A percentile compares a stretch with the other conserved stretches of the same genome.
phyloP scores from a whole-genome alignment of 306 rosid species.

The Fragaria ananassa region DNA sequence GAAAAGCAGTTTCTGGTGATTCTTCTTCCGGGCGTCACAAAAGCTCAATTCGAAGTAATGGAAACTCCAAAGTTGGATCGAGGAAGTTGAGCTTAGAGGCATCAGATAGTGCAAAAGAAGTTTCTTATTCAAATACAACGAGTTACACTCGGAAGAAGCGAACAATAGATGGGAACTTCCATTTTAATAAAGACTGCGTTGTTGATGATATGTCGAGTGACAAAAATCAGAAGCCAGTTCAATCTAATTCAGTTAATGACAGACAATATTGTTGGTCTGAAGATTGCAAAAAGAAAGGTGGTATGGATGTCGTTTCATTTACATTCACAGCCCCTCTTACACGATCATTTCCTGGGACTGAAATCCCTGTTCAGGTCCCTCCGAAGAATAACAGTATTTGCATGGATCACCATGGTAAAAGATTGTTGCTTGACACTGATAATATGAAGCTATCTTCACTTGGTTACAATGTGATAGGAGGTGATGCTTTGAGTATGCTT shows the following conservation, averaged over 20 bases:
- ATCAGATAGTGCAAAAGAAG: constrained; percentile 68
- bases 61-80: constrained; percentile 56
- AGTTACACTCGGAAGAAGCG: constrained; percentile 80
- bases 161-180: constrained; percentile 57
- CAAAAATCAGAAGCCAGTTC: constrained; percentile 53
- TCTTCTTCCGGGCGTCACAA: constrained; percentile 58
- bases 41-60: constrained; percentile 49
- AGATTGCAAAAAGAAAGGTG: constrained; percentile 56
- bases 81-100: constrained; percentile 51
- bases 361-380: constrained; percentile 39
- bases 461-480: constrained; percentile 68
- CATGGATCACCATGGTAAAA: constrained; percentile 54
- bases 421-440: constrained; percentile 52
- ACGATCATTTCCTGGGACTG: constrained; percentile 51
- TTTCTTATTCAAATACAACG: constrained; percentile 48
- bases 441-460: constrained; percentile 52
- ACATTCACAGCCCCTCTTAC: constrained; percentile 91
- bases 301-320: constrained; percentile 88
- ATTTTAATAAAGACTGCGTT: constrained; percentile 48
- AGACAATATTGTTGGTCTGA: constrained; percentile 45
- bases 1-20: constrained; percentile 52
- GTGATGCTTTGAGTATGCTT: constrained; percentile 81
- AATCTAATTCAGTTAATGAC: constrained; percentile 40
- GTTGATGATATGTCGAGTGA: constrained; percentile 49
- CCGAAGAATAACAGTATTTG: constrained; percentile 36